Conservation (phyloP, 2,329 filamentous ascomycete genomes). For the Xylariaceae sp. region DNA sequence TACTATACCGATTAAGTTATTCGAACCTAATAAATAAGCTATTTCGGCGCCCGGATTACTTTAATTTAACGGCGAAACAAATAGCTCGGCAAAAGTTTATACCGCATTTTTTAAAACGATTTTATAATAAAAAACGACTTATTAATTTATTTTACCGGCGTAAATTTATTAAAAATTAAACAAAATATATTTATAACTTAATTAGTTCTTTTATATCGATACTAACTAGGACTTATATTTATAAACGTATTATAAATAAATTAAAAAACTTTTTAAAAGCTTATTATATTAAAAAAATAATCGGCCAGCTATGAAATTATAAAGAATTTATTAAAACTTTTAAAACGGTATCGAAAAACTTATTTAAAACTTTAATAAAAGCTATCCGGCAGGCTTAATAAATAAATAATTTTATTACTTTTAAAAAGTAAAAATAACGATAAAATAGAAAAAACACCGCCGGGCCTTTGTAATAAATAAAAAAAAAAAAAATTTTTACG, state of each 20-base stretch:
- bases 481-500: neutral
- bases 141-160: neutral
- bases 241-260: neutral
- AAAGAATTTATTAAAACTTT: neutral
- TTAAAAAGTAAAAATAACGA: too few species aligned
- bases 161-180: neutral
- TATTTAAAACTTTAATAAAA: too few species aligned
- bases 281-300: neutral
- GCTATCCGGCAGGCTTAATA: too few species aligned
- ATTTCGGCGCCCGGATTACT: neutral
- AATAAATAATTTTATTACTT: too few species aligned
- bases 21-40: neutral
- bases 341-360: neutral
- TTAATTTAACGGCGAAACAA: neutral
- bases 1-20: neutral
- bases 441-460: too few species aligned
- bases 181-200: neutral
- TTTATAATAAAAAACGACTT: too few species aligned
- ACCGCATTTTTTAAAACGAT: too few species aligned
- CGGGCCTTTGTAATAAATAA: neutral
- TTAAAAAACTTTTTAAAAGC: neutral
- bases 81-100: too few species aligned
- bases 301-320: neutral
- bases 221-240: neutral
- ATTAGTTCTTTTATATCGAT: too few species aligned